Evolutionary conservation across 352 stramenopile genomes (phyloP).

Genomic region (Phytophthora sojae): DNA sequence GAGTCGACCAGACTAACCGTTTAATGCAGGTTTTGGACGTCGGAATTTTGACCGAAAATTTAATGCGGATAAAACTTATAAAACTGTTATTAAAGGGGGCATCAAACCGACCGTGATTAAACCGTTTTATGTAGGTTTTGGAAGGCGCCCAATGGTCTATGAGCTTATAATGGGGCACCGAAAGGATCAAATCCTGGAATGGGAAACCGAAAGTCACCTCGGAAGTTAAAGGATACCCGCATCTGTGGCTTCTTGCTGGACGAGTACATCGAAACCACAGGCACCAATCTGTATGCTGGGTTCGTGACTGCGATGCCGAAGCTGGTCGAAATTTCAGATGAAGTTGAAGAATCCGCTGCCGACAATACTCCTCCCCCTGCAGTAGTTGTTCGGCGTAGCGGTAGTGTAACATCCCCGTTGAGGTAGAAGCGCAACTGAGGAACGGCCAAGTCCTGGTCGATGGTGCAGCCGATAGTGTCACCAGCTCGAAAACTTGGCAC

Average conservation of each 20-base stretch:
- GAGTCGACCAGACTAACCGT: background rate
- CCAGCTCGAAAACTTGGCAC: constrained; percentile 70
- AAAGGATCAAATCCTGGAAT: constrained; percentile 78
- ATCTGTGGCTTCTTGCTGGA: constrained; percentile 73
- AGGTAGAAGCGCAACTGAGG: constrained; percentile 80
- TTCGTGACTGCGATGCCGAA: constrained; percentile 61
- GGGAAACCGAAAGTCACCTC: constrained; percentile 71
- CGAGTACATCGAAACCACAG: constrained; percentile 82
- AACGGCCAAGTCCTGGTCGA: constrained; percentile 75
- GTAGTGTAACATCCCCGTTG: constrained; percentile 76
- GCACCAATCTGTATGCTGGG: constrained; percentile 66
- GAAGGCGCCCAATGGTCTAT: background rate
- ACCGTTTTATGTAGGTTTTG: background rate
- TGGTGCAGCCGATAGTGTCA: constrained; percentile 78
- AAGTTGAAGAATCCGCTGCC: background rate
- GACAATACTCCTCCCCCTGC: background rate
- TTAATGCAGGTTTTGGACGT: background rate
- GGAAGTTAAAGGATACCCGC: constrained; percentile 83
- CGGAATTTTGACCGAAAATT: background rate
- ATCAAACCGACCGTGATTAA: background rate
- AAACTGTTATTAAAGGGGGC: background rate
- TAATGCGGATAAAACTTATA: background rate
- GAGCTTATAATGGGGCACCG: constrained; percentile 53
- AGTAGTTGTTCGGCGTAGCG: constrained; percentile 26
- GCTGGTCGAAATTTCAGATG: constrained; percentile 5